Evolutionary conservation across 78 protist genomes (phyloP).

Genomic region (Monocercomonoides exilis): DNA sequence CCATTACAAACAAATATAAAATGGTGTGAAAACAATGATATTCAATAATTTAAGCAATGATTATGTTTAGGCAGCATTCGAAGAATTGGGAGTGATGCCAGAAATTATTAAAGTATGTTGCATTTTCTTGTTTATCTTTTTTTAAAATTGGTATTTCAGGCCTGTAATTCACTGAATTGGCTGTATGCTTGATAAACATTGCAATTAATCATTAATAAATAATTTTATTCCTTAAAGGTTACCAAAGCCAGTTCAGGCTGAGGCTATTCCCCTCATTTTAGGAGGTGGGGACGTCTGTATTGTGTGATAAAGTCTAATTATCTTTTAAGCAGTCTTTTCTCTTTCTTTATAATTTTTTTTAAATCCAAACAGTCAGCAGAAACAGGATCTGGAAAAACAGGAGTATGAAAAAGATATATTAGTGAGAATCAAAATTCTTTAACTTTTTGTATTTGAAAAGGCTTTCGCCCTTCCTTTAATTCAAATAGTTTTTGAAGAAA

Average conservation of each 20-base stretch:
- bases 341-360: no score
- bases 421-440: not conserved
- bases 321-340: not conserved
- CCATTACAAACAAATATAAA: no score
- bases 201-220: not conserved
- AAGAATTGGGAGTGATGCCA: conserved; percentile 12
- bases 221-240: not conserved
- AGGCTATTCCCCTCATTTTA: conserved; percentile 12
- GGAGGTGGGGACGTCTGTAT: conserved; percentile 24
- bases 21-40: no score
- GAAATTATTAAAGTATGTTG: conserved; percentile 3
- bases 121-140: not conserved
- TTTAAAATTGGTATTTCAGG: not conserved
- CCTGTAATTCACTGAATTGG: not conserved
- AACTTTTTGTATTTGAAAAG: not conserved
- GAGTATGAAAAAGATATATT: not conserved
- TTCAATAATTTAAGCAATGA: no score
- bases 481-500: not conserved
- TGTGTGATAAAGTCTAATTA: not conserved
- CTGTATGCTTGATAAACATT: not conserved
- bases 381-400: conserved; percentile 26
- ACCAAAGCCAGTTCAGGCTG: conserved; percentile 16
- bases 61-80: conserved; percentile 23
- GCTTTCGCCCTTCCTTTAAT: conserved; percentile 17
- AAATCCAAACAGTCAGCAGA: conserved; percentile 16